Percentiles rank a stretch among this genome's conserved stretches.
phyloP scores from a whole-genome alignment of 192 early-diverging fungal genomes.

The Powellomyces hirtus region DNA sequence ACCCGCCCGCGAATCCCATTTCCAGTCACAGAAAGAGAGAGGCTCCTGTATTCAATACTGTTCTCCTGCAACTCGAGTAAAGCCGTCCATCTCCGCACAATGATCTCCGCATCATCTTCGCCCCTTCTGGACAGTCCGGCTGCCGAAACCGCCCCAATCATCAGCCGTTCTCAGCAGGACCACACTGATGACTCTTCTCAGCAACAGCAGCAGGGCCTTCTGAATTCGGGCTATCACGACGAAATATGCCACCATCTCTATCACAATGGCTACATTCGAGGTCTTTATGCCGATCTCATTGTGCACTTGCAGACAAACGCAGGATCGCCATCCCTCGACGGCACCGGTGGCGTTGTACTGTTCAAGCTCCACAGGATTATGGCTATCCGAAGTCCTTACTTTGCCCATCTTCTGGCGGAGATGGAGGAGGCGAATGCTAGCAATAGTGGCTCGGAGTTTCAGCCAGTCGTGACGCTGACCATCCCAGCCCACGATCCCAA shows the following conservation, averaged over 20 bases:
- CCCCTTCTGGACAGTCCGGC: not conserved
- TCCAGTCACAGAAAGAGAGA: too few species aligned
- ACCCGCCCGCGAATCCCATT: too few species aligned
- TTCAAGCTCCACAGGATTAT: slow-evolving; percentile 56
- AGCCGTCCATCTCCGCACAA: not conserved
- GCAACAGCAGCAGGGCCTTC: not conserved
- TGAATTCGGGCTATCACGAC: slow-evolving; percentile 36
- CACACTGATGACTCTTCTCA: not conserved
- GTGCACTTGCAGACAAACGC: slow-evolving; percentile 31
- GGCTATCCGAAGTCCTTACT: slow-evolving; percentile 42
- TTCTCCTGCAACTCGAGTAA: too few species aligned
- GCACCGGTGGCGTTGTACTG: slow-evolving; percentile 6
- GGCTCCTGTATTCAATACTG: too few species aligned
- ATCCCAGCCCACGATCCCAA: slow-evolving; percentile 47
- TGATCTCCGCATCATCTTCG: not conserved
- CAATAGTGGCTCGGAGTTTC: slow-evolving; percentile 4
- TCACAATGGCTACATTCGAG: slow-evolving; percentile 46
- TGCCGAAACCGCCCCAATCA: not conserved
- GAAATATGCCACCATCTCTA: slow-evolving; percentile 53
- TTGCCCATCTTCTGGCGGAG: slow-evolving; percentile 39
- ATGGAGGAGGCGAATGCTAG: slow-evolving; percentile 21
- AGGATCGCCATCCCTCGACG: not conserved
- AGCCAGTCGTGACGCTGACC: slow-evolving; percentile 26
- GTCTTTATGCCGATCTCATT: slow-evolving; percentile 46
- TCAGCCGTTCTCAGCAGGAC: not conserved